Evolutionary conservation across 768 basidiomycete genomes (phyloP), one percentile per base, ranked within the genome.

Genomic region (Phylloporus sp.): DNA sequence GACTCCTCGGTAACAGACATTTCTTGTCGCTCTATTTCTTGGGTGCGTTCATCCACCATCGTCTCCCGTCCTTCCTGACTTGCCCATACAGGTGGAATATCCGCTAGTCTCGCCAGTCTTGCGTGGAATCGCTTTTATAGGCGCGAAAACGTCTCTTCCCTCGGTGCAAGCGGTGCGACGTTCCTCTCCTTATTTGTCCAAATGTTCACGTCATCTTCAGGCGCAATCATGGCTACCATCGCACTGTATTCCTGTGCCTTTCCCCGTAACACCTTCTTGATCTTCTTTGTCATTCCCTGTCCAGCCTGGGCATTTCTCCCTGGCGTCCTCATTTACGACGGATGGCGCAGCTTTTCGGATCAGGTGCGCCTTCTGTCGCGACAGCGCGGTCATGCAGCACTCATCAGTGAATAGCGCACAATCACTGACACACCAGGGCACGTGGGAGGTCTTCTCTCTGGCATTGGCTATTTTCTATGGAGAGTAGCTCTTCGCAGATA

Each of bases 271-370:
- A 81, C 71, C 1, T 86, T 92, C 61, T 67, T 75, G 8, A 64
- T 92, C 34, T 92, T 87, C 63, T 85, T 80, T 27, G 78, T 90
- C 55, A 68, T 90, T 21, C 90, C 89, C 21, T 71, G 86, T 47
- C 88, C 90, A 0, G 88, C 88, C 0, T 92, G 86, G 86, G 71
- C 76, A 3, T 77, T 77, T 38, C 83, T 90, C 1, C 65, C 77
- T 0, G 88, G 84, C 6, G 63, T 91, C 36, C 65, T 66, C 3
- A 42, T 65, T n/a, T 66, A 61, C 41, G 67, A 69, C 27, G 63
- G 57, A 23, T 66, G 64, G 56, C 64, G 65, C 31, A 69, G 61
- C 48, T 44, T 72, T 23, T 53, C 58, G 21, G 65, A 73, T 47
- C 48, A 55, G 59, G 69, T 71, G 33, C 46, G 70, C 56, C 27